Evolutionary conservation across 805 yeast species (phyloP).

Genomic region (Lachancea thermotolerans): DNA sequence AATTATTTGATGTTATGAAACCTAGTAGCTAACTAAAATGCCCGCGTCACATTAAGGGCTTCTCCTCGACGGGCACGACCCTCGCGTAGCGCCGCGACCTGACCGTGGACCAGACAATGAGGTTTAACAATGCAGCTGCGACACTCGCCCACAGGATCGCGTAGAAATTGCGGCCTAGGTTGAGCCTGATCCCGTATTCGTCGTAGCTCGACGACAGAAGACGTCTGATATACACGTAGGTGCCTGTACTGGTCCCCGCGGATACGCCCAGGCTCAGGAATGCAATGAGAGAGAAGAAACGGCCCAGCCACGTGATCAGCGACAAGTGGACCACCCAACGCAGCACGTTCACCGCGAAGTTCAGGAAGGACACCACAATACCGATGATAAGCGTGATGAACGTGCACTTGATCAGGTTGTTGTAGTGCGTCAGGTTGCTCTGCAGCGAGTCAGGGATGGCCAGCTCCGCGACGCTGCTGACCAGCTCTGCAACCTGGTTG

Average conservation of each 20-base stretch:
- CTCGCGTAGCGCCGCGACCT: conserved; percentile 13
- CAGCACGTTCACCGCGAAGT: conserved; percentile 32
- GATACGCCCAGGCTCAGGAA: conserved; percentile 35
- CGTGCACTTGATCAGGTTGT: conserved; percentile 47
- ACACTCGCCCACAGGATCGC: conserved; percentile 62
- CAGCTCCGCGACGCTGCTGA: conserved; percentile 29
- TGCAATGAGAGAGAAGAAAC: conserved; percentile 39
- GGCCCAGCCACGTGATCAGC: conserved; percentile 42
- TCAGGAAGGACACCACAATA: conserved; percentile 38
- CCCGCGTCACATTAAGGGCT: conserved; percentile 8
- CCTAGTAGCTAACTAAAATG: no score
- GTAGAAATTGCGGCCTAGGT: conserved; percentile 43
- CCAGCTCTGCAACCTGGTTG: conserved; percentile 15
- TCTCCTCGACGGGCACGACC: conserved; percentile 18
- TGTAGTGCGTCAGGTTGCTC: conserved; percentile 39
- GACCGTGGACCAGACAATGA: conserved; percentile 34
- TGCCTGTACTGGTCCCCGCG: conserved; percentile 58
- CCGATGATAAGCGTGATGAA: conserved; percentile 49
- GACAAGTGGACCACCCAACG: conserved; percentile 37
- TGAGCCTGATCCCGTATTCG: conserved; percentile 49
- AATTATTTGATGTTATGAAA: no score
- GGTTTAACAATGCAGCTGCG: conserved; percentile 39
- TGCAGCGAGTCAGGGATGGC: conserved; percentile 49
- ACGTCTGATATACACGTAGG: conserved; percentile 42
- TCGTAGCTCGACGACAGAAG: conserved; percentile 44